These are phyloP conservation scores for Aspergillus quadricinctus DNA, from an alignment of 2,329 filamentous ascomycete genomes.

Conservation along the genomic window DNA sequence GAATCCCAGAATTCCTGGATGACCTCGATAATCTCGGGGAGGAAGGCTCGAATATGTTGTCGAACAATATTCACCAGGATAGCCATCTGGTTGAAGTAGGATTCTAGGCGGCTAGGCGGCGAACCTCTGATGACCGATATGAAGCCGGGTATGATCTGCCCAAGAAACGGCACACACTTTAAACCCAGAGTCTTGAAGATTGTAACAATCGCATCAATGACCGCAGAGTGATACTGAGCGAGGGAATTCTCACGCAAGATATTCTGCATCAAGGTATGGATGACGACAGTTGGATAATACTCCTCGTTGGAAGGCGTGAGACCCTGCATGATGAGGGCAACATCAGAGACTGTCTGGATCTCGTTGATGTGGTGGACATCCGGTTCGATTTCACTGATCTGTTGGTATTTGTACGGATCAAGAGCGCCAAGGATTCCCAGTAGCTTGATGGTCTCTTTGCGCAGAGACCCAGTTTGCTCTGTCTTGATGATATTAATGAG, in stretches of 20 bases:
- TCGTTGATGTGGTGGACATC: slow-evolving; percentile 70
- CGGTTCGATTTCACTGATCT: slow-evolving; percentile 83
- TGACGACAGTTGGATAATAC: slow-evolving; percentile 96
- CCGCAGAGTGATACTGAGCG: slow-evolving; percentile 82
- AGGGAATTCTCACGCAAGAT: slow-evolving; percentile 89
- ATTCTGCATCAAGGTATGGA: slow-evolving; percentile 81
- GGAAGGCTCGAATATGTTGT: slow-evolving; percentile 89
- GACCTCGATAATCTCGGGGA: slow-evolving; percentile 80
- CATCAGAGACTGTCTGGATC: slow-evolving; percentile 74
- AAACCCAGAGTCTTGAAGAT: slow-evolving; percentile 95
- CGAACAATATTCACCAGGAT: slow-evolving; percentile 91
- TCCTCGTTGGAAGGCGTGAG: slow-evolving; percentile 95
- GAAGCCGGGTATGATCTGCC: slow-evolving; percentile 91
- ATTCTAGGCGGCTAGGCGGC: slow-evolving; percentile 73
- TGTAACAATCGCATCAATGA: slow-evolving; percentile 97
- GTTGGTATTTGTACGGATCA: slow-evolving; percentile 91
- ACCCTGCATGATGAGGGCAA: slow-evolving; percentile 96
- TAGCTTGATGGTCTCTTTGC: slow-evolving; percentile 92
- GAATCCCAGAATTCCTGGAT: slow-evolving; percentile 88
- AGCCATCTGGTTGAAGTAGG: slow-evolving; percentile 95
- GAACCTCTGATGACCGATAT: slow-evolving; percentile 82
- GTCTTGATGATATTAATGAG: slow-evolving; percentile 91
- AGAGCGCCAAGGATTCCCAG: slow-evolving; percentile 93
- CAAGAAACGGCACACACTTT: slow-evolving; percentile 92
- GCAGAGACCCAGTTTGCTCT: slow-evolving; percentile 78